Conservation (phyloP, 2,329 filamentous ascomycete genomes). For the Sarocladium kiliense region DNA sequence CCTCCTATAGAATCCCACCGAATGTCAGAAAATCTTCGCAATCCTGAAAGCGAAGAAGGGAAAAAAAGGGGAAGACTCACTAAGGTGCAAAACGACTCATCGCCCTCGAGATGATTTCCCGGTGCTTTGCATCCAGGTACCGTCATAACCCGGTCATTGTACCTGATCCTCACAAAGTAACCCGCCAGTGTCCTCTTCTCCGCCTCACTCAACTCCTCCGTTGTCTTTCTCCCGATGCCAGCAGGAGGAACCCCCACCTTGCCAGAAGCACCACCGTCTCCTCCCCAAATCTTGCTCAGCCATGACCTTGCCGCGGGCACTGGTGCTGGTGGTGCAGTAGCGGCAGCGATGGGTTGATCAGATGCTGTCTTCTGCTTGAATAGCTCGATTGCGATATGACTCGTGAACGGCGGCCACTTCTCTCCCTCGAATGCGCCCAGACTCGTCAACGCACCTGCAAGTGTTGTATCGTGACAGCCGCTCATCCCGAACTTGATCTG, state of each 20-base stretch:
- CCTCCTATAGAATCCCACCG: constrained; percentile 47
- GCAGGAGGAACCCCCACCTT: constrained; percentile 23
- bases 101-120: constrained; percentile 80
- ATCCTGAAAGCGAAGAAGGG: background rate
- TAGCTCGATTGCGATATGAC: constrained; percentile 84
- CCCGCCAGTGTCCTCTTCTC: constrained; percentile 60
- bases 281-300: constrained; percentile 11
- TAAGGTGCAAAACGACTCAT: constrained; percentile 87
- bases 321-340: background rate
- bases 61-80: constrained; percentile 38
- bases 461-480: constrained; percentile 90
- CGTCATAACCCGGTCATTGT: constrained; percentile 79
- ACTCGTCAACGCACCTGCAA: constrained; percentile 72
- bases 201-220: constrained; percentile 46
- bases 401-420: constrained; percentile 89
- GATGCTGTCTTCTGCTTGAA: constrained; percentile 51
- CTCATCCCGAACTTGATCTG: constrained; percentile 70
- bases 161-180: constrained; percentile 85
- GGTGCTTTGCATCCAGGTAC: constrained; percentile 73
- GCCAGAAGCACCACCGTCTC: background rate
- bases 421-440: constrained; percentile 70
- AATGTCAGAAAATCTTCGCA: constrained; percentile 10
- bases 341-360: constrained; percentile 19
- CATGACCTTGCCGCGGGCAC: constrained; percentile 15
- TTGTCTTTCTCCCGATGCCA: constrained; percentile 56